These are phyloP conservation scores for Leucocoprinus birnbaumii DNA, from an alignment of 768 basidiomycete species.

Conservation along the genomic window DNA sequence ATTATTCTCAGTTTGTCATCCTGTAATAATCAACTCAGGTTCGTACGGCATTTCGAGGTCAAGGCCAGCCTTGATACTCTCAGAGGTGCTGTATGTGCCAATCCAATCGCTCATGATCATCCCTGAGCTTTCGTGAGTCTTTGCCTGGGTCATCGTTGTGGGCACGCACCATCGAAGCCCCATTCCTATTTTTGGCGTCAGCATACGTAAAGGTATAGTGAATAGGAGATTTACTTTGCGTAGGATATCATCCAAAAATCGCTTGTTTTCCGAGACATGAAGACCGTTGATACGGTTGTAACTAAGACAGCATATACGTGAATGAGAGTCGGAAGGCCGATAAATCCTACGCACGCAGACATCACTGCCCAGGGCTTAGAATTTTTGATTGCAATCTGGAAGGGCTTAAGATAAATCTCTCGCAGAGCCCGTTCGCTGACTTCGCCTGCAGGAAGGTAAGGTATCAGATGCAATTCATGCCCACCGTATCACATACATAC, in stretches of 20 bases:
- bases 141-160: neutral
- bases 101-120: conserved; percentile 63
- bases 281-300: conserved; percentile 62
- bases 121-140: conserved; percentile 20
- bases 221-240: conserved; percentile 31
- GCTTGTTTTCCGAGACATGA: conserved; percentile 54
- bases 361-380: conserved; percentile 58
- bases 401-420: conserved; percentile 64
- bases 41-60: conserved; percentile 63
- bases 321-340: neutral
- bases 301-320: conserved; percentile 18
- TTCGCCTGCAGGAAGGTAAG: conserved; percentile 29
- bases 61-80: conserved; percentile 57
- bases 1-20: conserved; percentile 33
- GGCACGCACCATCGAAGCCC: conserved; percentile 46
- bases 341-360: conserved; percentile 40
- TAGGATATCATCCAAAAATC: conserved; percentile 49
- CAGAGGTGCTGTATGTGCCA: conserved; percentile 44
- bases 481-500: conserved; percentile 22
- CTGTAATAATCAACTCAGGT: conserved; percentile 2
- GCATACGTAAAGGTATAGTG: neutral
- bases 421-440: conserved; percentile 57
- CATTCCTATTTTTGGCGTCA: conserved; percentile 43
- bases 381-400: conserved; percentile 55
- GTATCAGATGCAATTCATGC: neutral